These are phyloP conservation scores for Phytopythium delawarense DNA, from an alignment of 352 stramenopile genomes.

Conservation along the genomic window DNA sequence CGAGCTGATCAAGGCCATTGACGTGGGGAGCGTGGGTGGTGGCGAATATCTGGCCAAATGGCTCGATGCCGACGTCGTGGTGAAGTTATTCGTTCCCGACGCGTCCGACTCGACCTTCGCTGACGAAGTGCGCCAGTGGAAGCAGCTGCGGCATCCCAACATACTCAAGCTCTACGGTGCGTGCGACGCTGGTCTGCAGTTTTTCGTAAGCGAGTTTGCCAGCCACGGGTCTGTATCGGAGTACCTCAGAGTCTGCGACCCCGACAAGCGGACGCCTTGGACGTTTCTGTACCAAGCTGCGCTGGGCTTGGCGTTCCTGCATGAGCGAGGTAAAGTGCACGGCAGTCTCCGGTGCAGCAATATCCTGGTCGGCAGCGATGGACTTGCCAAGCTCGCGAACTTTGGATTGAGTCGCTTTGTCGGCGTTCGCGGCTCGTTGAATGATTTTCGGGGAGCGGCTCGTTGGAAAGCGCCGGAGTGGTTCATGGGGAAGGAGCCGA, in stretches of 20 bases:
- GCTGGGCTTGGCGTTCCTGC: conserved; percentile 9
- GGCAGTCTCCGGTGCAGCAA: conserved; percentile 24
- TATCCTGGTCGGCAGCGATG: conserved; percentile 21
- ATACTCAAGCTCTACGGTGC: conserved; percentile 17
- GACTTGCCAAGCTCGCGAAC: conserved; percentile 20
- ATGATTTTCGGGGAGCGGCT: not conserved
- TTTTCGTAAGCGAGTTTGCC: conserved; percentile 14
- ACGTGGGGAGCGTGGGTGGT: not conserved
- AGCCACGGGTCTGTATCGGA: conserved; percentile 5
- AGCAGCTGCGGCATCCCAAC: conserved; percentile 14
- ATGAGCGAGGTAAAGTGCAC: conserved; percentile 12
- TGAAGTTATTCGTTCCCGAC: conserved; percentile 1
- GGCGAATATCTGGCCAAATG: not conserved
- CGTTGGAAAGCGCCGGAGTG: conserved; percentile 29
- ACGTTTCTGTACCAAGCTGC: conserved; percentile 10
- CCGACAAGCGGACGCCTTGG: conserved; percentile 1
- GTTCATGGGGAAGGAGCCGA: conserved; percentile 7
- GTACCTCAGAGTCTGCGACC: not conserved
- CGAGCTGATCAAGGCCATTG: not conserved
- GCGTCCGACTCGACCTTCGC: not conserved
- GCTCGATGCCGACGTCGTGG: not conserved
- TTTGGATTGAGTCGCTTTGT: conserved; percentile 19
- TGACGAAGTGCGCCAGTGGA: not conserved
- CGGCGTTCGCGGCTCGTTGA: not conserved
- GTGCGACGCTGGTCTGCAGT: conserved; percentile 5